These are phyloP conservation scores for Naganishia onofrii DNA, from an alignment of 768 basidiomycete genomes.

Conservation along the genomic window DNA sequence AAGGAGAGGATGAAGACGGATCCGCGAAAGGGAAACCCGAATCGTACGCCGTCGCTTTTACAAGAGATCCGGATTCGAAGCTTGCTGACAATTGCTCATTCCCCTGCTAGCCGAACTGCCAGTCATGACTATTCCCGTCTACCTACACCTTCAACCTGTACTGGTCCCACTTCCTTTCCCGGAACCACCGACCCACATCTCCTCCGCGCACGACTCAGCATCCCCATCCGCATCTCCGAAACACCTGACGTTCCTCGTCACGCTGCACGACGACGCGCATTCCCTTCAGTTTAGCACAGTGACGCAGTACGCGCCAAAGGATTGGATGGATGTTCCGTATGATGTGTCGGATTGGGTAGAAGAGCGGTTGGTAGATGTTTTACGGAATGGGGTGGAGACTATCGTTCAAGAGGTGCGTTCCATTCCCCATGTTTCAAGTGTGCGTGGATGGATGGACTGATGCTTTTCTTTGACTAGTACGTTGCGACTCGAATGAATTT, in stretches of 20 bases:
- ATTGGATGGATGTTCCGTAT: slow-evolving; percentile 81
- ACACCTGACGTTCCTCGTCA: slow-evolving; percentile 69
- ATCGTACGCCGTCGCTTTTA: slow-evolving; percentile 34
- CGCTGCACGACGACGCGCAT: slow-evolving; percentile 75
- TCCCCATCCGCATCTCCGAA: slow-evolving; percentile 40
- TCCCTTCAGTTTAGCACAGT: slow-evolving; percentile 70
- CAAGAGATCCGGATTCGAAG: no score
- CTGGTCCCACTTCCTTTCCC: slow-evolving; percentile 58
- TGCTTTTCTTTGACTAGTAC: no score
- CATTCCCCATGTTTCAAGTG: no score
- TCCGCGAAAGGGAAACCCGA: slow-evolving; percentile 41
- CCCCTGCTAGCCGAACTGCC: slow-evolving; percentile 42
- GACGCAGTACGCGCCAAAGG: slow-evolving; percentile 76
- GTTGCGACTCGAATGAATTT: slow-evolving; percentile 19
- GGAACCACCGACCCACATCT: slow-evolving; percentile 38
- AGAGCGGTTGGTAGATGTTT: slow-evolving; percentile 80
- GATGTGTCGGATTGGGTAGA: slow-evolving; percentile 89
- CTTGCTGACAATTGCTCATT: neutral
- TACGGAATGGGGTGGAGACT: slow-evolving; percentile 80
- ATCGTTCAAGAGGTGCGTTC: slow-evolving; percentile 71
- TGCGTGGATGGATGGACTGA: no score
- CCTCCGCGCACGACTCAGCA: slow-evolving; percentile 34
- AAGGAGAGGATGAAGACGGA: slow-evolving; percentile 39
- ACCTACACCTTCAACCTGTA: slow-evolving; percentile 88
- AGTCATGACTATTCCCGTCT: slow-evolving; percentile 78